phyloP scores from a whole-genome alignment of 805 yeast species.

The Deakozyma indianensis region DNA sequence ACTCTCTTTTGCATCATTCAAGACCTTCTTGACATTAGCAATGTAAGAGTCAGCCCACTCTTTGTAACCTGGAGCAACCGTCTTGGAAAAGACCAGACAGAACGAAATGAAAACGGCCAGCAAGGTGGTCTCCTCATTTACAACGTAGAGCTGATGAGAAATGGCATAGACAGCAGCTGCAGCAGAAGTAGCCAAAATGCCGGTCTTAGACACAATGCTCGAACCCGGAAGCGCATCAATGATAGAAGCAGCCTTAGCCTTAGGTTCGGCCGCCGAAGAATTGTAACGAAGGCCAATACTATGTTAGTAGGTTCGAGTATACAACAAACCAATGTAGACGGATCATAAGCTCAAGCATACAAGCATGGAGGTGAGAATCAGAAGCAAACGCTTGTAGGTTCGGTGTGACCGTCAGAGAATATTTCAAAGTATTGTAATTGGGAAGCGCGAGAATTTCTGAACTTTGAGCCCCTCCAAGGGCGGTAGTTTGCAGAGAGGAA shows the following conservation, averaged over 20 bases:
- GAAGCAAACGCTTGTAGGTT: too few species aligned
- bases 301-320: too few species aligned
- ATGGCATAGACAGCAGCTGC: conserved; percentile 92
- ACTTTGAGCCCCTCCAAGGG: too few species aligned
- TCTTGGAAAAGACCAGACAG: conserved; percentile 62
- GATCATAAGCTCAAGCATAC: too few species aligned
- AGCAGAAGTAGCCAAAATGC: conserved; percentile 84
- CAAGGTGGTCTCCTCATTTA: conserved; percentile 88
- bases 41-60: conserved; percentile 86
- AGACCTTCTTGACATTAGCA: conserved; percentile 62
- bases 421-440: too few species aligned
- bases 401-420: too few species aligned
- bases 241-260: conserved; percentile 78
- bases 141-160: conserved; percentile 81
- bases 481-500: too few species aligned
- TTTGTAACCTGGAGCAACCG: conserved; percentile 86
- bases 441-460: too few species aligned
- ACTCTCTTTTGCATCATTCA: conserved; percentile 76
- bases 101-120: conserved; percentile 69
- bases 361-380: too few species aligned
- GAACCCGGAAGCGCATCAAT: conserved; percentile 90
- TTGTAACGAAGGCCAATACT: conserved; percentile 14
- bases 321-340: too few species aligned
- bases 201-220: conserved; percentile 79
- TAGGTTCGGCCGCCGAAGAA: conserved; percentile 47